Evolutionary conservation across 140 eudicot genomes (phyloP).

Genomic region (Oenanthe javanica): DNA sequence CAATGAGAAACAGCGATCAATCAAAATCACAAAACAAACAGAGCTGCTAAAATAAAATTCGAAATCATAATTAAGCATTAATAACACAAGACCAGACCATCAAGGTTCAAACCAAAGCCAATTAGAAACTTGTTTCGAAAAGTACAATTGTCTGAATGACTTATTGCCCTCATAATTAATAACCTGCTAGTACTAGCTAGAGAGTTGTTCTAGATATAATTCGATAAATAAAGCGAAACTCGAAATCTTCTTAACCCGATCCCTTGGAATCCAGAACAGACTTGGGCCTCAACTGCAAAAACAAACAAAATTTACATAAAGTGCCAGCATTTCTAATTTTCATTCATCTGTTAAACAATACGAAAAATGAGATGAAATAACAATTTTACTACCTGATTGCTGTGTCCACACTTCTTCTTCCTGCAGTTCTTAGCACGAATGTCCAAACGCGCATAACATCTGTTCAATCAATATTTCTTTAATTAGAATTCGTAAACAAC

Average conservation of each 20-base stretch:
- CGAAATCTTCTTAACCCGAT: background rate
- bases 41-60: background rate
- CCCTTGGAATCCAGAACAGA: conserved; percentile 2
- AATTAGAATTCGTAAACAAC: background rate
- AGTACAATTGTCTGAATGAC: background rate
- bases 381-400: background rate
- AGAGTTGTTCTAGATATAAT: background rate
- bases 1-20: no score
- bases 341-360: background rate
- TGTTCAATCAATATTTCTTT: background rate
- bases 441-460: conserved; percentile 33
- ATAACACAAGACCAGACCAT: background rate
- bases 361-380: background rate
- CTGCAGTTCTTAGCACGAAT: conserved; percentile 23
- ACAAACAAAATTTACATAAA: background rate
- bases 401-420: conserved; percentile 19
- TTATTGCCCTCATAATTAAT: background rate
- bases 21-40: no score
- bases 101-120: background rate
- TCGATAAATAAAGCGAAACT: background rate
- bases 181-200: background rate
- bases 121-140: background rate
- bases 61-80: no score
- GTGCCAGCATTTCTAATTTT: background rate
- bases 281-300: background rate